These are phyloP conservation scores for Xylariales sp. DNA, from an alignment of 2,329 filamentous ascomycete species.

Conservation along the genomic window DNA sequence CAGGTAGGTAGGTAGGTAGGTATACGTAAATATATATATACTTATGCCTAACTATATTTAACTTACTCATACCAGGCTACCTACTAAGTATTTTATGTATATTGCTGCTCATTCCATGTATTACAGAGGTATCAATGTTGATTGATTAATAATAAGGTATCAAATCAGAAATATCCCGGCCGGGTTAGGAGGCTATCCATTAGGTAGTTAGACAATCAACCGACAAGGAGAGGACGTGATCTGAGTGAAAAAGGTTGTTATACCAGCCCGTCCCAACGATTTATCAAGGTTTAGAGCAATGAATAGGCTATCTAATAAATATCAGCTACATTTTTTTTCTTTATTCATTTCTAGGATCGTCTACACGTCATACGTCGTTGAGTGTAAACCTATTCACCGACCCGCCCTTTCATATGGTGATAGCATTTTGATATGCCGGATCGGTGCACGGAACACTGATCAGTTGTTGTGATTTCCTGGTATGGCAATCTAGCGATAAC, in stretches of 20 bases:
- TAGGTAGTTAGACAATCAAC: background rate
- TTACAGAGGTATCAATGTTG: background rate
- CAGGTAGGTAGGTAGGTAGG: background rate
- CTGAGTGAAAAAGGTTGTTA: background rate
- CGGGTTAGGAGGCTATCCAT: background rate
- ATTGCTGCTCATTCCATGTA: background rate
- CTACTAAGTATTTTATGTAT: slow-evolving; percentile 1
- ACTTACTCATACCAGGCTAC: background rate
- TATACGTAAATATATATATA: background rate
- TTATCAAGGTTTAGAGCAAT: background rate
- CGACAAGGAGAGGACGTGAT: background rate
- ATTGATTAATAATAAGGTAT: background rate
- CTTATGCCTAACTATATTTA: slow-evolving; percentile 6
- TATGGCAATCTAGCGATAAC: background rate
- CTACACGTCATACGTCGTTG: background rate
- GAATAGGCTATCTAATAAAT: background rate
- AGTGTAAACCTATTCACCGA: background rate
- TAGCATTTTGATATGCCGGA: slow-evolving; percentile 4
- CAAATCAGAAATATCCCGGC: no score
- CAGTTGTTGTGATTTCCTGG: background rate
- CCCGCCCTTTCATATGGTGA: background rate
- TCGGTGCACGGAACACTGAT: background rate
- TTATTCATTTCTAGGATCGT: background rate
- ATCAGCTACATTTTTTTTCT: background rate
- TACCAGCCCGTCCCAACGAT: background rate